Evolutionary conservation across 768 basidiomycete species (phyloP).

Genomic region (Podaxis sp.): DNA sequence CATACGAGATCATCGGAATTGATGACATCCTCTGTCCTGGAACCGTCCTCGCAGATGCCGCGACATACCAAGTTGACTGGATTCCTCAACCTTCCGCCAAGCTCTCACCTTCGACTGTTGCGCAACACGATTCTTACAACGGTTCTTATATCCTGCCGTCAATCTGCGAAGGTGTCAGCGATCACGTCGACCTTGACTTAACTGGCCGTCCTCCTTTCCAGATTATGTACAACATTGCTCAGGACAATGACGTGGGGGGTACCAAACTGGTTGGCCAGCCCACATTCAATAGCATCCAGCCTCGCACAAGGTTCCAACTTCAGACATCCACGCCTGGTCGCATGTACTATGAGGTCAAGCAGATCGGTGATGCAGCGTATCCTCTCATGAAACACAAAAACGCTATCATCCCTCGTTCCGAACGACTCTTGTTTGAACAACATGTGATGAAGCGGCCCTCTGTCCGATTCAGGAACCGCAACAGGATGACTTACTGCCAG

Average conservation of each 20-base stretch:
- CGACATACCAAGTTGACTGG: conserved; percentile 74
- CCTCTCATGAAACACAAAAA: conserved; percentile 69
- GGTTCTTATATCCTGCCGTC: conserved; percentile 73
- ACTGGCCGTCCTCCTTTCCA: conserved; percentile 91
- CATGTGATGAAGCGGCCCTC: conserved; percentile 80
- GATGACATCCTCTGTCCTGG: conserved; percentile 87
- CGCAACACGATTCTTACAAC: conserved; percentile 61
- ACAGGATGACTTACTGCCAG: conserved; percentile 73
- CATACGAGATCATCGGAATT: conserved; percentile 78
- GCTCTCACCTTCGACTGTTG: conserved; percentile 58
- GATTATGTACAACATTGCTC: conserved; percentile 84
- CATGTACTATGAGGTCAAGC: conserved; percentile 88
- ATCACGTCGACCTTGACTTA: conserved; percentile 83
- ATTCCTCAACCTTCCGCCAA: conserved; percentile 75
- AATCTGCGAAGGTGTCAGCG: conserved; percentile 80
- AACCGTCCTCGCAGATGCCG: conserved; percentile 54
- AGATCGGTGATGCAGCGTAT: conserved; percentile 84
- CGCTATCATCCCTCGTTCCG: conserved; percentile 62
- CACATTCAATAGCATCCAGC: conserved; percentile 82
- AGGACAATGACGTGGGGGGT: conserved; percentile 64
- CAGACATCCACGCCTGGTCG: conserved; percentile 76
- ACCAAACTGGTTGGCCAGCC: conserved; percentile 74
- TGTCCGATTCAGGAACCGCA: conserved; percentile 70
- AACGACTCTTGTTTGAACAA: conserved; percentile 81
- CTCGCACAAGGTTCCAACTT: conserved; percentile 76